A percentile compares a stretch with the other conserved stretches of the same genome.
phyloP scores from a whole-genome alignment of 257 asterid genomes.

The Ilex asprella region DNA sequence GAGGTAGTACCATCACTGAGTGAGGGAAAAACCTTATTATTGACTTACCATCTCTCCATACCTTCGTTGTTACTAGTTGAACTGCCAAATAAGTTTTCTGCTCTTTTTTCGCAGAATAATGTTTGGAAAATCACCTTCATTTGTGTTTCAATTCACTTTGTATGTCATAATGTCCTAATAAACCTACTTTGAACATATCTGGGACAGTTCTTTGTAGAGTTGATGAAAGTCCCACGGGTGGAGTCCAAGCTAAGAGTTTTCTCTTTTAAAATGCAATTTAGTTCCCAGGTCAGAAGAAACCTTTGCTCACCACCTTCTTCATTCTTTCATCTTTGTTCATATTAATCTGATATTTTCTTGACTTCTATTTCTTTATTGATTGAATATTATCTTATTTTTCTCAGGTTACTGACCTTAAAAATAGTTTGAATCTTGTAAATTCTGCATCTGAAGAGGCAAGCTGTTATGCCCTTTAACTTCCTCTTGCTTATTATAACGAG shows the following conservation, averaged over 20 bases:
- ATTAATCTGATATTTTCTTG: slow-evolving; percentile 1
- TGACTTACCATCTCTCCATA: too few relatives aligned
- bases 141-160: too few relatives aligned
- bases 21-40: too few relatives aligned
- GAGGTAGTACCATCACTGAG: too few relatives aligned
- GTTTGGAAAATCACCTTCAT: too few relatives aligned
- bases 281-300: slow-evolving; percentile 46
- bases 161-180: too few relatives aligned
- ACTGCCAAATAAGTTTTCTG: background rate
- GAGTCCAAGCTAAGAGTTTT: slow-evolving; percentile 72
- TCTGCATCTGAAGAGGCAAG: slow-evolving; percentile 77
- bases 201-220: slow-evolving; percentile 74
- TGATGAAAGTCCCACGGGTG: slow-evolving; percentile 79
- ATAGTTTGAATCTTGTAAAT: slow-evolving; percentile 48
- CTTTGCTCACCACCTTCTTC: slow-evolving; percentile 2
- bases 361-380: too few relatives aligned
- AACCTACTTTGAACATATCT: slow-evolving; percentile 4
- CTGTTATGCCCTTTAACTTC: slow-evolving; percentile 9
- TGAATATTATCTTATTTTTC: background rate
- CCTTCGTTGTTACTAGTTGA: background rate
- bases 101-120: too few relatives aligned
- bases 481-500: slow-evolving; percentile 5
- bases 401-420: slow-evolving; percentile 62
- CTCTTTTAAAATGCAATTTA: slow-evolving; percentile 62
- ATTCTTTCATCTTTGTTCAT: background rate